A percentile compares a stretch with the other conserved stretches of the same genome.
Evolutionary conservation across 78 protist species (phyloP).

Genomic region (Isochrysis galbana): DNA sequence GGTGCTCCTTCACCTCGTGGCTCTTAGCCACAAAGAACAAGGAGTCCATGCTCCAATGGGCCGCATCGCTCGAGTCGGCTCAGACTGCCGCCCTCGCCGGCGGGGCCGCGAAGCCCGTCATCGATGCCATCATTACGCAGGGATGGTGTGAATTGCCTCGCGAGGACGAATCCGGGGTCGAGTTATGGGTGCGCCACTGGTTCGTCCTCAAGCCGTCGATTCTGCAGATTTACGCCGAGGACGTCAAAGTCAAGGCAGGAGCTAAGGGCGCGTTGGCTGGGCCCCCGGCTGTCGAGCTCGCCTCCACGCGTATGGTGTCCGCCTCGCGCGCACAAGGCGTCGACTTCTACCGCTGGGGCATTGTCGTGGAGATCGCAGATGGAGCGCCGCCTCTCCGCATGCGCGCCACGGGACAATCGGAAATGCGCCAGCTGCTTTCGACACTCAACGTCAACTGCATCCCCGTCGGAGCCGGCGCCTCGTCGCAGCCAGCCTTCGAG

Average conservation of each 20-base stretch:
- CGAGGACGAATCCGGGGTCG: neutral
- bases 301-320: neutral
- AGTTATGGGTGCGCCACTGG: constrained; percentile 10
- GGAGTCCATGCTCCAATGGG: neutral
- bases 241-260: neutral
- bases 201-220: neutral
- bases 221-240: neutral
- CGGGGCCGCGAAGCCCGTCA: neutral
- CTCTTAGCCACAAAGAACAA: neutral
- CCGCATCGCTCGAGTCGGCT: constrained; percentile 8
- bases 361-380: neutral
- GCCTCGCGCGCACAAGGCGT: neutral
- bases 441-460: constrained; percentile 6
- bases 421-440: neutral
- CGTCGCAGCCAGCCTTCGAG: neutral
- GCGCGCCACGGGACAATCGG: neutral
- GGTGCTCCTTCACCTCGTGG: neutral
- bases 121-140: neutral
- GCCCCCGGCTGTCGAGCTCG: neutral
- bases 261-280: neutral
- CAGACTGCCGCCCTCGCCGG: neutral
- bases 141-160: neutral
- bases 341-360: neutral
- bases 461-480: neutral
- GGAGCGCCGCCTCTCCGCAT: neutral